Evolutionary conservation across 345 rosid genomes (phyloP), one percentile per base, ranked within the genome.

Genomic region (Hirschfeldia incana): DNA sequence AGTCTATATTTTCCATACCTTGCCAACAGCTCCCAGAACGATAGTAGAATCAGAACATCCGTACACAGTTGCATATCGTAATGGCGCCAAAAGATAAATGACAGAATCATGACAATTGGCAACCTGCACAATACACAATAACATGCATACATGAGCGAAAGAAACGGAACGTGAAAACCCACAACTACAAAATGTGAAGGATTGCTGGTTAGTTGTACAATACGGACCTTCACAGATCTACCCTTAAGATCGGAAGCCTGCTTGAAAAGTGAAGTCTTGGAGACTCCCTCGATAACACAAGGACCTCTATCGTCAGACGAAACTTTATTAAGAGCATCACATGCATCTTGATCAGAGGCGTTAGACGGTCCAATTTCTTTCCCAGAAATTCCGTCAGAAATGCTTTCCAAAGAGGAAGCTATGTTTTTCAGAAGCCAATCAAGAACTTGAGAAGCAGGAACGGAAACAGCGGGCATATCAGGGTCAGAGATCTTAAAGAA

Each of bases 11-110:
- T 5, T 1, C 3, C 39, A 8, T 84, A 96, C 99, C 97, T 96
- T 96, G 84, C 98, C 97, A 78, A 87, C 88, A 59, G 99, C 99
- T 85, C 99, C 99, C 78, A 96, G 90, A 84, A 96, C 85, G 67
- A 96, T 89, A 46, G 99, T 96, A 65, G 98, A 77, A 81, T 92
- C 99, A 44, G 99, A 96, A 85, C 97, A 92, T 82, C 98, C 98
- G 81, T 96, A 93, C 67, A 96, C 68, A 15, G 97, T 93, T 57
- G 89, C 95, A 83, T 92, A 92, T 89, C 94, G 90, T 81, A 96
- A 75, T 72, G 99, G 99, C 10, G 94, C 93, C 76, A 93, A 83
- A 74, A 96, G 85, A 86, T 96, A 96, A 83, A 96, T 89, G 71
- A 85, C 91, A 69, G 98, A 96, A 82, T 93, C 99, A 70, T 96